Conservation (phyloP, 176 grass and related monocot genomes). For the Phyllostachys edulis region DNA sequence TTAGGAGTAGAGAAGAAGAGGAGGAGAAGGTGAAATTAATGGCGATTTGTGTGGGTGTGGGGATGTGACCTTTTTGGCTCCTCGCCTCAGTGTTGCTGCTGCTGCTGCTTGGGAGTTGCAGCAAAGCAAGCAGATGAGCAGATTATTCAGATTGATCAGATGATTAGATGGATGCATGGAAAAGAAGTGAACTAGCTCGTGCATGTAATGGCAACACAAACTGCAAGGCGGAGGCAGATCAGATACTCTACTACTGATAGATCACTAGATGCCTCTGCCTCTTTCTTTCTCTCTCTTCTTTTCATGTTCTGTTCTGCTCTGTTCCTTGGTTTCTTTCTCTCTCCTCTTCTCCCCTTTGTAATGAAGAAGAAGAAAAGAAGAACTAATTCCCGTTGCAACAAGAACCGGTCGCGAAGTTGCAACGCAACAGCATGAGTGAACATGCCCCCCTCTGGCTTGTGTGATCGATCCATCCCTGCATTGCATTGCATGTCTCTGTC, state of each 20-base stretch:
- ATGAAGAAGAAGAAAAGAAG: neutral
- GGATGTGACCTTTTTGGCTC: slow-evolving; percentile 15
- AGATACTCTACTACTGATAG: slow-evolving; percentile 8
- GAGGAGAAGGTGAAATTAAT: neutral
- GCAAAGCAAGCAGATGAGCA: neutral
- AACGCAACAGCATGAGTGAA: neutral
- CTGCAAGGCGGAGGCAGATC: slow-evolving; percentile 27
- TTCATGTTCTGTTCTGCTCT: slow-evolving; percentile 21
- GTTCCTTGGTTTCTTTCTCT: neutral
- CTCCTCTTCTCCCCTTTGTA: neutral
- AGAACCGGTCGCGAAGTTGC: neutral
- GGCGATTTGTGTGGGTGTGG: neutral
- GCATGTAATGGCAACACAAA: slow-evolving; percentile 14
- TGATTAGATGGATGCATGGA: neutral
- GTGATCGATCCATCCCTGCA: neutral
- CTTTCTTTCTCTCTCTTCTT: neutral
- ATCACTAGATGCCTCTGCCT: neutral
- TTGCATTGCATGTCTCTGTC: slow-evolving; percentile 20
- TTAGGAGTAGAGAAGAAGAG: neutral
- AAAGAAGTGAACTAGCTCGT: neutral
- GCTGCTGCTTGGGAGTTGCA: neutral
- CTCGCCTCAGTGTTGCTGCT: slow-evolving; percentile 23
- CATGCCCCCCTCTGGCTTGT: neutral
- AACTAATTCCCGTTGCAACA: neutral
- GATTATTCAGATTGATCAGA: slow-evolving; percentile 3